Evolutionary conservation across 768 basidiomycete species (phyloP), one percentile per base, ranked within the genome.

Genomic region (Daedalea quercina): DNA sequence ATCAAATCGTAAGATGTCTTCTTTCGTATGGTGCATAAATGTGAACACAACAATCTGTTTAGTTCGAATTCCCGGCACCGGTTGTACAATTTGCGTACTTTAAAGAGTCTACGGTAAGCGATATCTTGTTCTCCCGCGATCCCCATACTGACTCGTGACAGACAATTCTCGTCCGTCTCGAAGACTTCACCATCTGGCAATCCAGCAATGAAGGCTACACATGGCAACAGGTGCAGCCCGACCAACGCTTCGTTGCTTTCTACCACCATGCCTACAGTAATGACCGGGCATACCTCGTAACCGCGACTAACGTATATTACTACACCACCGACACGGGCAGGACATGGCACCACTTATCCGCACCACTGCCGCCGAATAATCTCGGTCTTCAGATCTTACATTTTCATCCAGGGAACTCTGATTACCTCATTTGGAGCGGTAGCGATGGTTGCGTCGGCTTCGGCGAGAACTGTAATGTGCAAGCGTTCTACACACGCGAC

Each of bases 131-230:
- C 15, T 3, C 15, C 13, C 4, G 4, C 11, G 28, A 31, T 31
- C 11, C 50, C 20, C 19, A 33, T 26, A 17, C 47, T 41, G 57
- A 35, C 22, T 23, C 43, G 40, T 50, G 55, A 0, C 60, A 90
- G 80, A 94, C 93, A 0, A 79, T 98, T 51, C 79, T 99, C 28
- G 82, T 90, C 37, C 85, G 90, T 6, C 77, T 96, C 2, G 65
- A 67, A 1, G 93, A 98, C 62, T 68, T 81, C 55, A 76, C 80
- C 0, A 75, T 98, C 50, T 98, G 92, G 92, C 94, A 97, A 71
- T 96, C 93, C 1, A 82, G 81, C 61, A 97, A 94, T 64, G 94
- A 99, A 68, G 96, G 95, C 1, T 93, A 91, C 68, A 84, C 84
- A 0, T 99, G 95, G 94, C 76, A 76, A 41, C 84, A 82, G 54